Conservation (phyloP, 2,329 filamentous ascomycete species). For the Ilyonectria sp. region DNA sequence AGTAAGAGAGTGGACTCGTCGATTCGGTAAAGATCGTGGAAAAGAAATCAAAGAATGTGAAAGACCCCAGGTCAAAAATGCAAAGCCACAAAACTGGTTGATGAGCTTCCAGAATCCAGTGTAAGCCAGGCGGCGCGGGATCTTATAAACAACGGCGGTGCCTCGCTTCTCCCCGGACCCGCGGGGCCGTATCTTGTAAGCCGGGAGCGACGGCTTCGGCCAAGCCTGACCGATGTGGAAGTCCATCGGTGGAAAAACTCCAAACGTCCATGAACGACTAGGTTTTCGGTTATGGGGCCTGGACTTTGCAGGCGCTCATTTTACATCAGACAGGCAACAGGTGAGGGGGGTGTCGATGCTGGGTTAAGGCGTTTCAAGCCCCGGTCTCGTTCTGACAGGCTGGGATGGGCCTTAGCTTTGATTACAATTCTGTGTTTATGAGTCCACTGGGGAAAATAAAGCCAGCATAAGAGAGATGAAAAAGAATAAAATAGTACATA, state of each 20-base stretch:
- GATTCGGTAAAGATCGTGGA: slow-evolving; percentile 41
- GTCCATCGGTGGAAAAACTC: slow-evolving; percentile 42
- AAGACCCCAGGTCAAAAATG: slow-evolving; percentile 44
- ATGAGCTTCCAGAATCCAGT: slow-evolving; percentile 26
- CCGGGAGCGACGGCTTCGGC: slow-evolving; percentile 30
- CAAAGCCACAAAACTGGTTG: slow-evolving; percentile 36
- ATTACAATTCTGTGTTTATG: neutral
- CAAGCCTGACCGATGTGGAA: slow-evolving; percentile 27
- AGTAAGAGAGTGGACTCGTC: slow-evolving; percentile 35
- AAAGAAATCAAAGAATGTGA: slow-evolving; percentile 45
- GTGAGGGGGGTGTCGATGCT: slow-evolving; percentile 35
- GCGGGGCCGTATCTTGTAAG: slow-evolving; percentile 11
- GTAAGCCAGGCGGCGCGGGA: slow-evolving; percentile 11
- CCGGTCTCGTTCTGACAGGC: slow-evolving; percentile 27
- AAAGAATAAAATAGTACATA: neutral
- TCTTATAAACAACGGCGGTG: slow-evolving; percentile 37
- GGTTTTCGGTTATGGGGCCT: slow-evolving; percentile 19
- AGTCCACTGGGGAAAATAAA: neutral
- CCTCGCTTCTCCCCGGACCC: neutral
- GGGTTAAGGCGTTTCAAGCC: slow-evolving; percentile 44
- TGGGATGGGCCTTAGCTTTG: slow-evolving; percentile 24
- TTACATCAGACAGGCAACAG: slow-evolving; percentile 41
- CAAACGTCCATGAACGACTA: slow-evolving; percentile 17
- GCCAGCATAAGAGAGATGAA: neutral
- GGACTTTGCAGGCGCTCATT: slow-evolving; percentile 33